Evolutionary conservation across 2,329 filamentous ascomycete species (phyloP).

Genomic region (Fusarium secorum): DNA sequence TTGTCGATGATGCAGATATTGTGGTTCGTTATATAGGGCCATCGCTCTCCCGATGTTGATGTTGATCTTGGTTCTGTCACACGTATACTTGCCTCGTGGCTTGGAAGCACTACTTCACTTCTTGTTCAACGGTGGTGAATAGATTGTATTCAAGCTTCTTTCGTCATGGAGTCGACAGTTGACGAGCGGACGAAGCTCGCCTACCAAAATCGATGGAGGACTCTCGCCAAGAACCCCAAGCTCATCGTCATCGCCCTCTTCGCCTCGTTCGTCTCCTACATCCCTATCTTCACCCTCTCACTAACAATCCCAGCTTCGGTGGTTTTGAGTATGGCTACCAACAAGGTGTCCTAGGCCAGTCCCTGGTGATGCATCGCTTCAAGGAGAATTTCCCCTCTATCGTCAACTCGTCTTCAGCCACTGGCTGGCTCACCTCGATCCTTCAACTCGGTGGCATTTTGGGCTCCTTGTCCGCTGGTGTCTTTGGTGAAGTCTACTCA

Average conservation of each 20-base stretch:
- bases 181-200: slow-evolving; percentile 32
- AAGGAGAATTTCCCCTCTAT: slow-evolving; percentile 57
- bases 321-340: slow-evolving; percentile 46
- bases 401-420: slow-evolving; percentile 54
- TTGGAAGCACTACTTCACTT: background rate
- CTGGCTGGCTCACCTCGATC: slow-evolving; percentile 60
- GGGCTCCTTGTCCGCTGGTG: slow-evolving; percentile 56
- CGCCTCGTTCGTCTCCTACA: slow-evolving; percentile 27
- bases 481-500: slow-evolving; percentile 58
- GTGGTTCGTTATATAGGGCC: slow-evolving; percentile 4
- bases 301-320: slow-evolving; percentile 18
- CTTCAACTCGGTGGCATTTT: slow-evolving; percentile 58
- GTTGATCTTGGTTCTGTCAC: background rate
- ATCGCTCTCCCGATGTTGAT: background rate
- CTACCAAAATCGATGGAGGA: slow-evolving; percentile 37
- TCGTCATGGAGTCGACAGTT: slow-evolving; percentile 26
- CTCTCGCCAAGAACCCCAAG: slow-evolving; percentile 35
- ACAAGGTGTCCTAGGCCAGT: slow-evolving; percentile 62
- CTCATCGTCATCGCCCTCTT: slow-evolving; percentile 35
- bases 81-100: background rate
- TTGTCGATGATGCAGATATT: background rate
- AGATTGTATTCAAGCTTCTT: background rate
- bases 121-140: background rate
- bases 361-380: slow-evolving; percentile 61
- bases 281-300: background rate